Percentiles rank a stretch among this genome's conserved stretches.
These are phyloP conservation scores for Porodaedalea pini DNA, from an alignment of 1,284 basidiomycete genomes.

Conservation along the genomic window DNA sequence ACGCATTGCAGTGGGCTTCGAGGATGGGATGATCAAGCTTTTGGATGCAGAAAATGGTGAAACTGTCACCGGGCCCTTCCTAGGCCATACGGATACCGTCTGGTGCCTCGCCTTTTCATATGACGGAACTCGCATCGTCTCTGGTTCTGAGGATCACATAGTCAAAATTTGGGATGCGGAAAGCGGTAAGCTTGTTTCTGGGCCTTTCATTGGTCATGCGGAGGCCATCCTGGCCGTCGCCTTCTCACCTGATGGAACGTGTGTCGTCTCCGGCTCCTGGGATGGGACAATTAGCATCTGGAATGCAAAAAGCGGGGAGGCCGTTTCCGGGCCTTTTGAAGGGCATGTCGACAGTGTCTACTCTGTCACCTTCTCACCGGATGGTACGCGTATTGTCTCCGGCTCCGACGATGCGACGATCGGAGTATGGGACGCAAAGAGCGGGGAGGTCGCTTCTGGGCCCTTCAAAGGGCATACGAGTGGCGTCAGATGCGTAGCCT, in stretches of 20 bases:
- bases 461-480: slow-evolving; percentile 20
- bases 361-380: slow-evolving; percentile 16
- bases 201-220: too few relatives aligned
- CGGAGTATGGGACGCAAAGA: too few relatives aligned
- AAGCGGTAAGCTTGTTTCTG: too few relatives aligned
- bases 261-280: too few relatives aligned
- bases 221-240: too few relatives aligned
- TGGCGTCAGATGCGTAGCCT: slow-evolving; percentile 9
- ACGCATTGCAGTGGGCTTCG: background rate
- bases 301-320: too few relatives aligned
- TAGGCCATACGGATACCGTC: slow-evolving; percentile 15
- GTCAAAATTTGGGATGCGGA: slow-evolving; percentile 17
- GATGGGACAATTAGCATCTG: too few relatives aligned
- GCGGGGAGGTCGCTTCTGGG: too few relatives aligned
- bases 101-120: slow-evolving; percentile 20
- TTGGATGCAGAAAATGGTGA: background rate
- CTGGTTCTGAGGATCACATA: slow-evolving; percentile 17
- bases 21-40: background rate
- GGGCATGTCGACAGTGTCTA: too few relatives aligned
- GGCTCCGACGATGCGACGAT: too few relatives aligned
- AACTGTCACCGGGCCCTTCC: background rate
- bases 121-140: slow-evolving; percentile 18
- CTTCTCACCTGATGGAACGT: too few relatives aligned
- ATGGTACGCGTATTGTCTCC: slow-evolving; percentile 22
- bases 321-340: too few relatives aligned